Conservation (phyloP, 2,329 filamentous ascomycete species). For the Colletotrichum sp. region DNA sequence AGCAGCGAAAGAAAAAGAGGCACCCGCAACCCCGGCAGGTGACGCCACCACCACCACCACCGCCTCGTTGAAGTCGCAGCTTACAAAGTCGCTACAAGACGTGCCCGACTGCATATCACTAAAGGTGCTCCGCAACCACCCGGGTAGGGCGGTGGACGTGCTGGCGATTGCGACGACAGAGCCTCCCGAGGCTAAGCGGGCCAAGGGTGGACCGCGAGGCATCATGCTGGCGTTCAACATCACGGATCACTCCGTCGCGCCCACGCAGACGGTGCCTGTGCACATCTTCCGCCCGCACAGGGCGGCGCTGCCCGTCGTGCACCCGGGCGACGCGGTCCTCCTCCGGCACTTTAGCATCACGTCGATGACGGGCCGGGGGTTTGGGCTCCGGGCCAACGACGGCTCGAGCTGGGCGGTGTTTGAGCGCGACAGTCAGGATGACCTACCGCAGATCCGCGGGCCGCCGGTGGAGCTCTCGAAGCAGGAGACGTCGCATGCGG, state of each 20-base stretch:
- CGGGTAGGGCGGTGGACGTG: slow-evolving; percentile 56
- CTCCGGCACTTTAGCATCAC: slow-evolving; percentile 61
- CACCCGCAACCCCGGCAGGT: background rate
- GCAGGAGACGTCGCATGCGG: slow-evolving; percentile 54
- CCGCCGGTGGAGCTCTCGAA: slow-evolving; percentile 62
- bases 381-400: slow-evolving; percentile 59
- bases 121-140: slow-evolving; percentile 53
- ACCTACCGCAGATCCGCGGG: slow-evolving; percentile 60
- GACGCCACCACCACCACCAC: background rate
- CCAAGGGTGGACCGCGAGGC: slow-evolving; percentile 63
- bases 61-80: slow-evolving; percentile 45
- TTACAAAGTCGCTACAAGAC: slow-evolving; percentile 51
- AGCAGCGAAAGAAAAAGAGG: background rate
- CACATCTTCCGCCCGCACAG: slow-evolving; percentile 65
- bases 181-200: slow-evolving; percentile 56
- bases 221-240: slow-evolving; percentile 64
- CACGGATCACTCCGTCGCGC: slow-evolving; percentile 60
- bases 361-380: slow-evolving; percentile 58
- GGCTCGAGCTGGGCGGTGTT: slow-evolving; percentile 68
- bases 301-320: slow-evolving; percentile 59
- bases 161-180: slow-evolving; percentile 59
- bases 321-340: slow-evolving; percentile 62
- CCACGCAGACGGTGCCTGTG: slow-evolving; percentile 55
- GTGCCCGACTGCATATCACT: slow-evolving; percentile 60
- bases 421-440: slow-evolving; percentile 44